Evolutionary conservation across 2,329 filamentous ascomycete species (phyloP), one percentile per base, ranked within the genome.

Genomic region (Reticulascus tulasneorum): DNA sequence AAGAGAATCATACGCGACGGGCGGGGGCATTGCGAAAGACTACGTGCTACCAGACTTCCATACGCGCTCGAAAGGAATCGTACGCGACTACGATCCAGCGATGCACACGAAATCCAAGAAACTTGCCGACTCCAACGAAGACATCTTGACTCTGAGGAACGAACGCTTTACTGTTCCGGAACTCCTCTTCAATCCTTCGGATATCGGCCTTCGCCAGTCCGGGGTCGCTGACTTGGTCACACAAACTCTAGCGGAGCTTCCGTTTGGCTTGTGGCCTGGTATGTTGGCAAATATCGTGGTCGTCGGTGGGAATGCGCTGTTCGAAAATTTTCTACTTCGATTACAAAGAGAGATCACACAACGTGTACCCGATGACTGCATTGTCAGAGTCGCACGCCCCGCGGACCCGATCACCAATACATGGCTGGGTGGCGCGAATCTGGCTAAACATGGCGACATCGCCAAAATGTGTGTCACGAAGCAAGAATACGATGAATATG

Each of bases 81-180:
- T 89, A 20, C 75, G 86, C 35, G 84, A 89, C 4, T 88, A 91
- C 52, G 87, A 95, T 51, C 77, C 86, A 1, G 64, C 73, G 1
- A 64, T 72, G 20, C 74, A 81, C 26, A 74, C 77, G 1, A 69
- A 66, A 28, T 63, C 70, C 4, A 60, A 61, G 19, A 73, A 70
- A 47, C 51, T 69, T 12, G 58, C 67, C 2, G 42, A 63, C 27
- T 60, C 60, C 9, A 69, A 71, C 17, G 91, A 97, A 56, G 90
- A 97, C 56, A 71, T 90, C 11, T 64, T 98, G 45, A 87, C 89
- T 0, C 70, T 98, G 9, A 83, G 87, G 5, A 97, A 96, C 59
- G 93, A 98, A 64, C 79, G 91, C 29, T 98, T 98, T 55, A 71
- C 79, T 3, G 84, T 95, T 0, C 91, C 93, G 0, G 93, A 98